Base-by-base conservation (phyloP, 192 early-diverging fungal species). In the Borealophlyctis nickersoniae region DNA sequence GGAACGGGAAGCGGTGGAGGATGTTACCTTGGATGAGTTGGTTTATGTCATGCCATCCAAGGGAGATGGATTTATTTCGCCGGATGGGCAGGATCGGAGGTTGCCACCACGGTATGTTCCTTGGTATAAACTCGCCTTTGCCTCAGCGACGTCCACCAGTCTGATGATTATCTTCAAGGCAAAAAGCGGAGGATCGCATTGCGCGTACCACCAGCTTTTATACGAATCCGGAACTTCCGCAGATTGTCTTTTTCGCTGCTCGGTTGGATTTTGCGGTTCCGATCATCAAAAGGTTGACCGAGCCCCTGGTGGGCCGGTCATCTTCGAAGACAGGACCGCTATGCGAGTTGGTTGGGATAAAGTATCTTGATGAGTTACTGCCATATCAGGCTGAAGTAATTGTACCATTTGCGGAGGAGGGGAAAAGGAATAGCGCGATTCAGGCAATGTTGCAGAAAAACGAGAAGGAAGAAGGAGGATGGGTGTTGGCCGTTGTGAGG, bases 291-390 rank as follows among this genome's bases (percentile, higher is more conserved):
- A 57, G 28, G 39, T 24, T 66, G 3, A 11, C 49, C 9, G 48
- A 58, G 9, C n/a, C 63, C 0, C 27, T 14, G 14, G n/a, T n/a
- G 24, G 35, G 56, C 7, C n/a, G n/a, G n/a, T n/a, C n/a, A n/a
- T n/a, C n/a, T n/a, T n/a, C n/a, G n/a, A n/a, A n/a, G n/a, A n/a
- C n/a, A n/a, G n/a, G n/a, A n/a, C n/a, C n/a, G n/a, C n/a, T n/a
- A n/a, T 66, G 48, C 55, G 56, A 66, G 48, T 28, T 57, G 35
- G 26, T 66, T 27, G 65, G 65, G 31, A 16, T 66, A 22, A 66
- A 66, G 2, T 66, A 58, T 31, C 19, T 66, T 22, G 51, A 58
- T 3, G 65, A 57, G 9, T 19, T 66, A 3, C n/a, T 24, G 28
- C 2, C 24, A 5, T n/a, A 36, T n/a, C 45, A 28, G 4, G 65